Base-by-base conservation (phyloP, 345 rosid genomes). In the Eucalyptus decipiens region DNA sequence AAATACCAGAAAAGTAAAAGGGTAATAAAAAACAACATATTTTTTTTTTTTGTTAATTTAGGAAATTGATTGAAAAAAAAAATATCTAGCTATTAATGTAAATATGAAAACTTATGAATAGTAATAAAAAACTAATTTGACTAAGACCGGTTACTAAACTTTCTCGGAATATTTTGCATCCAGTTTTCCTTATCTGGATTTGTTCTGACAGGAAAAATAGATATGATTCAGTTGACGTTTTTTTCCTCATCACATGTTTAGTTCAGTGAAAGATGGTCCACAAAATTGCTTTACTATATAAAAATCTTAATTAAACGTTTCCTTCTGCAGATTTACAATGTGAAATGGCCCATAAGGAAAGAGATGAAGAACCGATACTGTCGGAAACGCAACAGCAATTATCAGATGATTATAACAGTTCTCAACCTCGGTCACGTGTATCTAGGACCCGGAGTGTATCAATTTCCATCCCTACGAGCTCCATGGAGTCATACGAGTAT, bases 291-390 rank as follows among this genome's bases (percentile, higher is more conserved):
- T 81, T 42, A 28, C 49, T 81, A 7, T 24, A 86, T 86, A 15
- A 34, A 32, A 30, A 49, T 86, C 88, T n/a, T 86, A 40, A 49
- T 51, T 42, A 86, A 14, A 56, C 42, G 42, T 72, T 89, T 62
- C 21, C 51, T 45, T 76, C 34, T 91, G 69, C 83, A 92, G 94
- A 88, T 58, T 40, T 89, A 60, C 5, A 87, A 54, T 81, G 49
- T 62, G 40, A 89, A 90, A 95, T 95, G 97, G 94, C 89, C 89
- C 89, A 89, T 85, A 90, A 56, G 88, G 94, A 96, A 21, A 96
- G 92, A 88, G 96, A 96, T 91, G 95, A 94, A 76, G 76, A 91
- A 37, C 97, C 98, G 26, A 94, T 95, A 95, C 93, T 95, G 86
- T 93, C 94, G 76, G 90, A 91, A 85, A 81, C 89, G 30, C 89